Evolutionary conservation across 192 early-diverging fungal genomes (phyloP).

Genomic region (Linnemannia zychae): DNA sequence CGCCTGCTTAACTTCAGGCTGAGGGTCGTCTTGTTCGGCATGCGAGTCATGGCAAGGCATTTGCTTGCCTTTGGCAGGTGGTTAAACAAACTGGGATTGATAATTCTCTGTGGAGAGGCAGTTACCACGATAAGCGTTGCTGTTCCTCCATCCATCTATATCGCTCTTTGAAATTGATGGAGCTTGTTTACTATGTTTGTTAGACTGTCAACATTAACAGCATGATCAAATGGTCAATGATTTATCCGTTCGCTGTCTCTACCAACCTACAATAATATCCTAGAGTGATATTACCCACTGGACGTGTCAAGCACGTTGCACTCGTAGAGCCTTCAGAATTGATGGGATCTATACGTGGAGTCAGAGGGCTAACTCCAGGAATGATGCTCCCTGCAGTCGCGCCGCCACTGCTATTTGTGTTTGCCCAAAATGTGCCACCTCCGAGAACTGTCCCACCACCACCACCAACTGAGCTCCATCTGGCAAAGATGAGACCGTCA

Average conservation of each 20-base stretch:
- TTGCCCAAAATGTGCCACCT: slow-evolving; percentile 73
- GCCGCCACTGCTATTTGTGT: slow-evolving; percentile 78
- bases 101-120: slow-evolving; percentile 94
- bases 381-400: slow-evolving; percentile 87
- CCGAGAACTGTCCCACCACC: slow-evolving; percentile 64
- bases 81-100: slow-evolving; percentile 96
- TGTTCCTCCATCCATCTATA: slow-evolving; percentile 85
- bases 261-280: background rate
- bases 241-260: background rate
- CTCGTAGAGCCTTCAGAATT: slow-evolving; percentile 68
- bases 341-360: slow-evolving; percentile 89
- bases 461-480: slow-evolving; percentile 67
- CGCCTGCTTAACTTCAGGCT: slow-evolving; percentile 92
- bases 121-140: slow-evolving; percentile 94
- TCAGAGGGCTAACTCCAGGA: slow-evolving; percentile 89
- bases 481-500: slow-evolving; percentile 46
- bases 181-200: background rate
- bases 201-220: background rate
- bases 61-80: slow-evolving; percentile 99
- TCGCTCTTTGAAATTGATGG: no score
- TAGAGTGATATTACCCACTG: slow-evolving; percentile 32
- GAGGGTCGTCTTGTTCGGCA: slow-evolving; percentile 88
- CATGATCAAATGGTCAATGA: no score
- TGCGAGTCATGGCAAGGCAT: slow-evolving; percentile 90
- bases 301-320: slow-evolving; percentile 76